These are phyloP conservation scores for Talaromyces nanjingensis DNA, from an alignment of 495 filamentous ascomycete genomes.

Conservation along the genomic window DNA sequence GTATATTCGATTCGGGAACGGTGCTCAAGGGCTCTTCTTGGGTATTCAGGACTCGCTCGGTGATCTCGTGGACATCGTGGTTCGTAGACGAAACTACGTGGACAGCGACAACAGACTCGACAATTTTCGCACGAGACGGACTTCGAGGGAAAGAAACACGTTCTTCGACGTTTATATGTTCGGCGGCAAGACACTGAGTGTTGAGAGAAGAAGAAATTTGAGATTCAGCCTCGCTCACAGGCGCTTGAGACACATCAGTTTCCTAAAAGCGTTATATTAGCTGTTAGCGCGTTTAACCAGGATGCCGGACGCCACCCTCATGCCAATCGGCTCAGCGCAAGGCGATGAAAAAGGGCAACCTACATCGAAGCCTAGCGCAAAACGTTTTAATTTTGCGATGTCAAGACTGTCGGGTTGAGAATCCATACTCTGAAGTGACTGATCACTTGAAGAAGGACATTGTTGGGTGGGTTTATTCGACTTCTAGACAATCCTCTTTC, in stretches of 20 bases:
- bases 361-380: slow-evolving; percentile 39
- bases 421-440: slow-evolving; percentile 24
- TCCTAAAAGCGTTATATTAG: slow-evolving; percentile 12
- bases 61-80: background rate
- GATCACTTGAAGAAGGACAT: background rate
- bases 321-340: background rate
- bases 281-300: slow-evolving; percentile 6
- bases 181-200: background rate
- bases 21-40: slow-evolving; percentile 6
- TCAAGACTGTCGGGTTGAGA: slow-evolving; percentile 43
- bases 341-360: slow-evolving; percentile 13
- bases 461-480: background rate
- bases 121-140: background rate
- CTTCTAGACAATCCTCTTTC: background rate
- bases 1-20: slow-evolving; percentile 10
- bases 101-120: background rate
- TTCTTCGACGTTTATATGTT: background rate
- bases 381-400: slow-evolving; percentile 41
- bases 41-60: background rate
- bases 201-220: slow-evolving; percentile 5
- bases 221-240: slow-evolving; percentile 8
- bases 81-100: background rate
- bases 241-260: slow-evolving; percentile 7
- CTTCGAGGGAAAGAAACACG: background rate
- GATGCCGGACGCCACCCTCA: slow-evolving; percentile 5